Base-by-base conservation (phyloP, 306 rosid species). In the Betula pendula region DNA sequence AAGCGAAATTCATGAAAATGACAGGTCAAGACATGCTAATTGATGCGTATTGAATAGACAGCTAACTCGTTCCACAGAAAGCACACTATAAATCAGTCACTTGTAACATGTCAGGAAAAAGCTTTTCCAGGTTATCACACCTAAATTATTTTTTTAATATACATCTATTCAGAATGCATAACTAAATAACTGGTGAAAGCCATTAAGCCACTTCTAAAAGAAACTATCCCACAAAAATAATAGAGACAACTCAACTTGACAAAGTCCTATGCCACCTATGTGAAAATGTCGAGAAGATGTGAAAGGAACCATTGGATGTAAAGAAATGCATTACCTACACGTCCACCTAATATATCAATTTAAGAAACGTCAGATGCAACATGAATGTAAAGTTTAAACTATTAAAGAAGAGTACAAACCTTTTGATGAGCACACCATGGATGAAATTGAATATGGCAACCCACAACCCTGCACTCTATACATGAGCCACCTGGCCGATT, bases 391-490 rank as follows among this genome's bases (percentile, higher is more conserved):
- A 43, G 16, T 62, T 43, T 42, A 65, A 38, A 44, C 50, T 51
- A 35, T 33, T 42, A 60, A 50, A 43, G 29, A 50, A 77, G 70
- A 71, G 65, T 75, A 38, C 13, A 68, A 49, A 90, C 94, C 92
- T 86, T 82, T 56, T 88, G 90, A 77, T 88, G 92, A 81, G 94
- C 90, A 84, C 94, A 90, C 94, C 94, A 90, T 68, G 94, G 90
- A 72, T 88, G 90, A 90, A 90, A 90, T 67, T 71, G 86, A 72
- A 81, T 84, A 77, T 71, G 79, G 75, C 94, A 90, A 75, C 66
- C 81, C 69, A 53, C 77, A 81, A 84, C 75, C 85, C 92, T 87
- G 86, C 94, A 90, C 78, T 75, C 71, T 81, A 88, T 86, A 65
- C 90, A 87, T 69, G 90, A 87, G 31, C 90, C 94, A 1, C 94